Percentiles rank a stretch among this genome's conserved stretches.
Evolutionary conservation across 805 yeast species (phyloP).

Genomic region (Ogataea saltuana): DNA sequence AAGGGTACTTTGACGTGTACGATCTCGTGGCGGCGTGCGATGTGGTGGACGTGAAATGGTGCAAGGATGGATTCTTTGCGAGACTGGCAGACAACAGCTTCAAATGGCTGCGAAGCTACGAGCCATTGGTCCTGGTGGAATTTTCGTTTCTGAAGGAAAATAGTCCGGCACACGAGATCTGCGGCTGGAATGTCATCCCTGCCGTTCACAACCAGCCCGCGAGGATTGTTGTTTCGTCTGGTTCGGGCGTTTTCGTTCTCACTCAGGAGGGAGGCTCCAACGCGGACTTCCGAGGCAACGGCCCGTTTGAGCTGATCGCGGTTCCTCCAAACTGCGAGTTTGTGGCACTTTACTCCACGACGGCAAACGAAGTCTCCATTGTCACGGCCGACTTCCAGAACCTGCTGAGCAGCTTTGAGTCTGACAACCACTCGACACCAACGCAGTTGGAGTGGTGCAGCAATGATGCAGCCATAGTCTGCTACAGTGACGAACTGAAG

Average conservation of each 20-base stretch:
- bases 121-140: neutral
- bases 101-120: constrained; percentile 33
- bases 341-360: constrained; percentile 44
- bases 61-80: constrained; percentile 46
- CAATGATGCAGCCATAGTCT: constrained; percentile 71
- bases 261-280: constrained; percentile 9
- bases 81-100: constrained; percentile 30
- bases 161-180: constrained; percentile 4
- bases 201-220: constrained; percentile 19
- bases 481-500: constrained; percentile 60
- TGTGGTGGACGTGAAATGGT: constrained; percentile 40
- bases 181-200: constrained; percentile 28
- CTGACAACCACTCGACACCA: constrained; percentile 39
- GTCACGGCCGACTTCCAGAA: constrained; percentile 47
- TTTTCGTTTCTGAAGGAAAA: neutral
- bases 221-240: constrained; percentile 21
- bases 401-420: constrained; percentile 44
- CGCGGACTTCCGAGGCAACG: constrained; percentile 13
- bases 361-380: constrained; percentile 47
- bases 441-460: constrained; percentile 77
- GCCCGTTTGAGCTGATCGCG: constrained; percentile 22
- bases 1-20: constrained; percentile 64
- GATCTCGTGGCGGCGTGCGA: constrained; percentile 34
- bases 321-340: constrained; percentile 55
- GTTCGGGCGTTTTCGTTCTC: constrained; percentile 10